Evolutionary conservation across 345 rosid species (phyloP).

Genomic region (Brassica juncea): DNA sequence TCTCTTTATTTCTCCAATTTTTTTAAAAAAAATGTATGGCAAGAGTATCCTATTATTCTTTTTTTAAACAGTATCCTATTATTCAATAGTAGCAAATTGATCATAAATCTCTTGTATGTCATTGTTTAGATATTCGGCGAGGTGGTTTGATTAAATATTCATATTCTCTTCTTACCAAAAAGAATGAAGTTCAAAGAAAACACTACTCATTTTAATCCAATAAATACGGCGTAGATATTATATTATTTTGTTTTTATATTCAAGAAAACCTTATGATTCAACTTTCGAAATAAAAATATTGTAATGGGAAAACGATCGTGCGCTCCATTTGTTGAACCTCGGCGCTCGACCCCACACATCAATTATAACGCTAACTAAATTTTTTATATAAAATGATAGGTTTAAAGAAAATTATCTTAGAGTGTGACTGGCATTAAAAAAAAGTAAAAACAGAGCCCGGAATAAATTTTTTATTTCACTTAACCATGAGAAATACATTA

Average conservation of each 20-base stretch:
- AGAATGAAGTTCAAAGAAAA: not conserved
- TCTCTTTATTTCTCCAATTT: not conserved
- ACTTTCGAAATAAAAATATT: constrained; percentile 29
- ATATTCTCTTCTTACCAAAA: not conserved
- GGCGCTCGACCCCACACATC: constrained; percentile 46
- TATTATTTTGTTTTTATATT: constrained; percentile 4
- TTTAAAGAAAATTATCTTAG: constrained; percentile 31
- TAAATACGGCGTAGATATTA: constrained; percentile 17
- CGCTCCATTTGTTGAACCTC: constrained; percentile 44
- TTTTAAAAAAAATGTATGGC: not conserved
- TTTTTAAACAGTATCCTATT: not conserved
- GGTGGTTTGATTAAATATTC: not conserved
- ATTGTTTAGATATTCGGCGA: constrained; percentile 1
- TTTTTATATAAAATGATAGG: not conserved
- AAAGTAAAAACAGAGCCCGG: too few relatives aligned
- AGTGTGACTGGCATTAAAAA: too few relatives aligned
- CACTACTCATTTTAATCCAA: constrained; percentile 21
- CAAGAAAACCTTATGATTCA: constrained; percentile 22
- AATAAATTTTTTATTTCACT: too few relatives aligned
- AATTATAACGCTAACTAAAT: constrained; percentile 39
- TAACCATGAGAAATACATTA: too few relatives aligned
- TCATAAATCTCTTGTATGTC: not conserved
- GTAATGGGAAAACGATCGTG: constrained; percentile 38
- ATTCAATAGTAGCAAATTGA: not conserved
- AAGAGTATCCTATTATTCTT: not conserved